phyloP scores from a whole-genome alignment of 306 rosid genomes.

The Quercus bicolor region DNA sequence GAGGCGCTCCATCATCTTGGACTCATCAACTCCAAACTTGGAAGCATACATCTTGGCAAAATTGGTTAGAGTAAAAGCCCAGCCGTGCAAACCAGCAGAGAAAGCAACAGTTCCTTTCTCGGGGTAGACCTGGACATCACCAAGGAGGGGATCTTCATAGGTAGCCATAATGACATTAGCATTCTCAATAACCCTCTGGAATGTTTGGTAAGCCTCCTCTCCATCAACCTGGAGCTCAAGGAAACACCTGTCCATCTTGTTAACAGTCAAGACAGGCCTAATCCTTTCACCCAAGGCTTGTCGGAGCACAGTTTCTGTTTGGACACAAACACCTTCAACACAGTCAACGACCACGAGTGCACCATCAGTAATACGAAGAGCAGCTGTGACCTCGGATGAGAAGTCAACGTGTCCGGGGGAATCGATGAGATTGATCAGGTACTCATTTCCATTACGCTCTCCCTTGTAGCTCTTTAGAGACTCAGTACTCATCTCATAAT shows the following conservation, averaged over 20 bases:
- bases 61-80: constrained; percentile 89
- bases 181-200: constrained; percentile 71
- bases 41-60: constrained; percentile 95
- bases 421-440: constrained; percentile 76
- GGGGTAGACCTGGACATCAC: constrained; percentile 81
- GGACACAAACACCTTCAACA: constrained; percentile 77
- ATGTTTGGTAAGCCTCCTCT: constrained; percentile 69
- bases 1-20: constrained; percentile 61
- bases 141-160: constrained; percentile 84
- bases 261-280: constrained; percentile 64
- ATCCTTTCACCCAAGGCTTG: constrained; percentile 82
- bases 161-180: constrained; percentile 93
- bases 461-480: constrained; percentile 49
- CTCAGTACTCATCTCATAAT: constrained; percentile 54
- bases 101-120: constrained; percentile 97
- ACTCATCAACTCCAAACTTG: constrained; percentile 83
- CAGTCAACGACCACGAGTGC: constrained; percentile 82
- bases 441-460: constrained; percentile 61
- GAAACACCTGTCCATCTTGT: constrained; percentile 91
- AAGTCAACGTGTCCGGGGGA: constrained; percentile 85
- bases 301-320: constrained; percentile 72
- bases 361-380: constrained; percentile 75
- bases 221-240: constrained; percentile 81
- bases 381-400: constrained; percentile 84
- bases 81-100: constrained; percentile 95